Evolutionary conservation across 2,329 filamentous ascomycete species (phyloP), one percentile per base, ranked within the genome.

Genomic region (Hansfordia pulvinata): DNA sequence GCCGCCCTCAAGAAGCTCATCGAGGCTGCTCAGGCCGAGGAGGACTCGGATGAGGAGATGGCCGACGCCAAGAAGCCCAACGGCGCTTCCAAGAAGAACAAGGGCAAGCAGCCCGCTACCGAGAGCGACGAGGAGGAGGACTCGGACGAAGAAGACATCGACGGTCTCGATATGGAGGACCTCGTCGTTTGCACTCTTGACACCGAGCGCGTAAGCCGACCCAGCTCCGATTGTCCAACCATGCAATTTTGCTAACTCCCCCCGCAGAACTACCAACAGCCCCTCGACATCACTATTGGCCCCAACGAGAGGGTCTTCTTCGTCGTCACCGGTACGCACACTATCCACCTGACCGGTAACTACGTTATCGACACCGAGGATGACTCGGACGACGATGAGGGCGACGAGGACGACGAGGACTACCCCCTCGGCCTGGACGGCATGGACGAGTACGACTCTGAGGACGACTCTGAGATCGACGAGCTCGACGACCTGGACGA

Each of bases 111-210:
- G 36, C 75, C 75, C 47, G 76, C 73, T 35, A 63, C 62, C 20
- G 46, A 44, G 3, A 44, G 42, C 29, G 46, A 49, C 23, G 44
- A 50, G 3, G 46, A 61, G 19, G 62, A 67, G 17, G 64, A 70
- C 2, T 63, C 70, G 9, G 65, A 70, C 15, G 69, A 73, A 17
- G 69, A 78, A 28, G 66, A 70, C 32, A 69, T 68, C 6, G 69
- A 72, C 21, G 69, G 66, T 15, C 55, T 69, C 28, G 73, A 84
- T 46, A 62, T 88, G 28, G 84, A 94, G 54, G 82, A 94, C 62
- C 83, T 82, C 44, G 85, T 96, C 41, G 62, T 98, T 43, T 98
- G 90, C 72, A 98, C 90, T 35, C 73, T 98, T 29, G 86, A 96
- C 59, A 82, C 86, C 17, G 75, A 84, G 55, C 82, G 78, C 63